These are phyloP conservation scores for Microdochium bolleyi DNA, from an alignment of 2,329 filamentous ascomycete genomes.

Conservation along the genomic window DNA sequence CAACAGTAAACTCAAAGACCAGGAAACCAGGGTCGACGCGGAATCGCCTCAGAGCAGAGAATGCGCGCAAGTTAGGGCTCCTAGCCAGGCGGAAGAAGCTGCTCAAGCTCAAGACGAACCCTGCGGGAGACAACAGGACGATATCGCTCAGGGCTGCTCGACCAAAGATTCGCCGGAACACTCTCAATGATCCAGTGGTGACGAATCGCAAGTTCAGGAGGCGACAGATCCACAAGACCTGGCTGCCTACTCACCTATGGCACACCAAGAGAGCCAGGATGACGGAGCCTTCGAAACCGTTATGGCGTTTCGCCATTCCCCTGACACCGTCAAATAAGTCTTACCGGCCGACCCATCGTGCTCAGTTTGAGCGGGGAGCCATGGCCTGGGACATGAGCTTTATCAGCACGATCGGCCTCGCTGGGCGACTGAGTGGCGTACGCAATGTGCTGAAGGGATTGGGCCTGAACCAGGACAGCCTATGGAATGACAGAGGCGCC, in stretches of 20 bases:
- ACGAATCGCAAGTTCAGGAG: conserved; percentile 62
- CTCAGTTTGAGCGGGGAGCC: conserved; percentile 65
- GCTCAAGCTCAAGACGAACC: conserved; percentile 22
- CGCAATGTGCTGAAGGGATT: conserved; percentile 58
- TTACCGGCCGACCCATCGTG: conserved; percentile 80
- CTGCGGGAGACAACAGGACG: conserved; percentile 20
- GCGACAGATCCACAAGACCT: conserved; percentile 81
- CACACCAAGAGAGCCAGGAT: conserved; percentile 89
- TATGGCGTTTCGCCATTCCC: conserved; percentile 89
- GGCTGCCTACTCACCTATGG: conserved; percentile 91
- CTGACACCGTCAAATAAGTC: conserved; percentile 83
- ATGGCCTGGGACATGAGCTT: conserved; percentile 94
- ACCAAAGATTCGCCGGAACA: conserved; percentile 64
- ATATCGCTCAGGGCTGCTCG: conserved; percentile 34
- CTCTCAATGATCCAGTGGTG: conserved; percentile 56
- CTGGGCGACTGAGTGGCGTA: conserved; percentile 58
- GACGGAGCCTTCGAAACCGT: conserved; percentile 66
- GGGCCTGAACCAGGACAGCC: conserved; percentile 49
- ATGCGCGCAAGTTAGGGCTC: conserved; percentile 60
- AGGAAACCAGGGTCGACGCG: conserved; percentile 53
- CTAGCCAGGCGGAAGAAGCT: conserved; percentile 47
- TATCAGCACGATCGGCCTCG: conserved; percentile 75
- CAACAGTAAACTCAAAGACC: conserved; percentile 60
- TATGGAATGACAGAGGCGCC: conserved; percentile 55
- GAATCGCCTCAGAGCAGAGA: conserved; percentile 62